Evolutionary conservation across 179 eudicot genomes (phyloP), one percentile per base, ranked within the genome.

Genomic region (Patellifolia procumbens): DNA sequence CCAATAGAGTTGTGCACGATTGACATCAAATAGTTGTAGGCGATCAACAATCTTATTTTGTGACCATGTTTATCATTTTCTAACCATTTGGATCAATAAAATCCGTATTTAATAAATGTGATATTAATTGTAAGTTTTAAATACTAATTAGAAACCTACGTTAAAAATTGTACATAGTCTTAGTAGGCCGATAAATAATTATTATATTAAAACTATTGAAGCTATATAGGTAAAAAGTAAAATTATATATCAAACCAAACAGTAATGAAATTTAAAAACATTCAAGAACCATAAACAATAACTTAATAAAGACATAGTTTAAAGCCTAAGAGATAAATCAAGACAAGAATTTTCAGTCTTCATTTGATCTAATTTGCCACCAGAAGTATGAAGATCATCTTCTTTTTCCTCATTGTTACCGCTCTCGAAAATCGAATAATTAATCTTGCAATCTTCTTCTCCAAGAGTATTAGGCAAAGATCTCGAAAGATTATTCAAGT

Each of bases 291-390:
- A 43, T 7, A 8, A 56, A 46, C 45, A 67, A 64, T 32, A 49
- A 70, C 11, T 59, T 4, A 39, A 37, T 22, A 69, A 37, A 17
- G 13, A 71, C 13, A 53, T 24, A 17, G 51, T 31, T 75, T 39
- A 82, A 56, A 81, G 84, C 79, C 67, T 78, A 31, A 81, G 69
- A 37, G 81, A 77, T 51, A 81, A 78, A 63, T 81, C 84, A 74
- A 81, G 84, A 63, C 73, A 24, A 45, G 74, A 46, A 35, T 7
- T 60, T 61, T 76, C 84, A 16, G 73, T 59, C 60, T 68, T 67
- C 28, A 37, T 3, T 77, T 73, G 74, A 7, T 67, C 78, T 60
- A 70, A 22, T n/a, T 73, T 77, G 8, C 56, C 74, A 20, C 39
- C 32, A 42, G 15, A n/a, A 9, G 17, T 26, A 56, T 15, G 68